Conservation (phyloP, 768 basidiomycete species). For the Tricholoma flavovirens region DNA sequence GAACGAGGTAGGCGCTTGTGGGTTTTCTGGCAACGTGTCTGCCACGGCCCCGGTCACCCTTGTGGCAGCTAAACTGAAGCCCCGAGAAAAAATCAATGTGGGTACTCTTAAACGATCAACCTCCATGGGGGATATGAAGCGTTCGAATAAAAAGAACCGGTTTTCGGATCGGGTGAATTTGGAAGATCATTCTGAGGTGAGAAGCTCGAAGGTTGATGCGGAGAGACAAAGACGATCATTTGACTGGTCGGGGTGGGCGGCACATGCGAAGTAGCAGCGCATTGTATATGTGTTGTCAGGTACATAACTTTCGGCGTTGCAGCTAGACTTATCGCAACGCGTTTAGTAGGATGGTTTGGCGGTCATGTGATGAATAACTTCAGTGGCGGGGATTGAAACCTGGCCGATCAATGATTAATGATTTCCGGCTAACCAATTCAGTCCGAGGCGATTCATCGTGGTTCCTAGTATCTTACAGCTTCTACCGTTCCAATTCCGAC, state of each 20-base stretch:
- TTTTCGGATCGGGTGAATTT: background rate
- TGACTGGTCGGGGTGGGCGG: background rate
- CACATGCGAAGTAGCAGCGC: background rate
- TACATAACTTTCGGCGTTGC: too few relatives aligned
- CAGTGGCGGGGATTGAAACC: too few relatives aligned
- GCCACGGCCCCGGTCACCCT: background rate
- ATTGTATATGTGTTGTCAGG: too few relatives aligned
- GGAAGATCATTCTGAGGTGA: background rate
- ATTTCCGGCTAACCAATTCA: too few relatives aligned
- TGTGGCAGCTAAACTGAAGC: background rate
- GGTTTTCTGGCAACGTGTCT: background rate
- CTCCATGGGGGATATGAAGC: background rate
- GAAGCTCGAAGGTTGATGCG: background rate
- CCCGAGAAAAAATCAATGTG: background rate
- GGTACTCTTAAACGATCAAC: background rate
- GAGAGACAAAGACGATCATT: background rate
- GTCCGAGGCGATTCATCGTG: too few relatives aligned
- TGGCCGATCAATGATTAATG: too few relatives aligned
- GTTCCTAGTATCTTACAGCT: background rate
- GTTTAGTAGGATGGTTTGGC: background rate
- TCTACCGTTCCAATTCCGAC: background rate
- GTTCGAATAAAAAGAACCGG: background rate
- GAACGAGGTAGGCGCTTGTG: background rate
- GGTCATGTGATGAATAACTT: slow-evolving; percentile 11
- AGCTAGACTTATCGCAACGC: background rate